Evolutionary conservation across 2,329 filamentous ascomycete genomes (phyloP).

Genomic region (Sphaerulina populicola): DNA sequence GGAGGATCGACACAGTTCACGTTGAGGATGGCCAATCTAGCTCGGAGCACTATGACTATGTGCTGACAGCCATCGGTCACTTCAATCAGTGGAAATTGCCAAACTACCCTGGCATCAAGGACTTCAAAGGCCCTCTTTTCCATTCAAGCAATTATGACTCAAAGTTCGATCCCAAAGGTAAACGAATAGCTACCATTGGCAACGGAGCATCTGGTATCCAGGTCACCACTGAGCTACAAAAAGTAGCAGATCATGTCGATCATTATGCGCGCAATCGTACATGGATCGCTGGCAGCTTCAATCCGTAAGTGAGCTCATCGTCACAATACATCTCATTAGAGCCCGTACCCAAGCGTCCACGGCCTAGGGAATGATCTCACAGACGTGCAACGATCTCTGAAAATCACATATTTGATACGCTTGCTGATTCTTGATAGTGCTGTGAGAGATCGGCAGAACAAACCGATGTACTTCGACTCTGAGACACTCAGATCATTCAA

Average conservation of each 20-base stretch:
- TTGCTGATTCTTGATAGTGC: background rate
- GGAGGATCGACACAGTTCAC: slow-evolving; percentile 49
- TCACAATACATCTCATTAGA: background rate
- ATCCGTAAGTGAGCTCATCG: slow-evolving; percentile 29
- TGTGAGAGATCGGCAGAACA: slow-evolving; percentile 44
- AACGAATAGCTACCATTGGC: slow-evolving; percentile 37
- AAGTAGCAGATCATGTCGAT: slow-evolving; percentile 44
- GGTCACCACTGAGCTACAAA: slow-evolving; percentile 44
- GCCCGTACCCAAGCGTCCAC: too few species aligned
- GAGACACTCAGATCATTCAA: slow-evolving; percentile 51
- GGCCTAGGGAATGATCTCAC: background rate
- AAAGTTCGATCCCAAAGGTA: slow-evolving; percentile 30
- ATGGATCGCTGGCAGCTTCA: slow-evolving; percentile 57
- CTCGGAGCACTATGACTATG: slow-evolving; percentile 49
- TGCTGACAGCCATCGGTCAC: slow-evolving; percentile 56
- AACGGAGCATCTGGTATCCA: slow-evolving; percentile 40
- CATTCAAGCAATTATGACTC: slow-evolving; percentile 37
- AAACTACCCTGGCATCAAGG: slow-evolving; percentile 42
- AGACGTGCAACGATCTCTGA: background rate
- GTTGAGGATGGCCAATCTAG: slow-evolving; percentile 15
- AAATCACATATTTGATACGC: background rate
- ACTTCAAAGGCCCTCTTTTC: slow-evolving; percentile 30
- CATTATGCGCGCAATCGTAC: slow-evolving; percentile 58
- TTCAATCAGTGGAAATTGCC: slow-evolving; percentile 60
- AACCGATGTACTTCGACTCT: slow-evolving; percentile 47